Percentiles rank a stretch among this genome's conserved stretches.
phyloP scores from a whole-genome alignment of 495 filamentous ascomycete species.

The Xylaria castorea region DNA sequence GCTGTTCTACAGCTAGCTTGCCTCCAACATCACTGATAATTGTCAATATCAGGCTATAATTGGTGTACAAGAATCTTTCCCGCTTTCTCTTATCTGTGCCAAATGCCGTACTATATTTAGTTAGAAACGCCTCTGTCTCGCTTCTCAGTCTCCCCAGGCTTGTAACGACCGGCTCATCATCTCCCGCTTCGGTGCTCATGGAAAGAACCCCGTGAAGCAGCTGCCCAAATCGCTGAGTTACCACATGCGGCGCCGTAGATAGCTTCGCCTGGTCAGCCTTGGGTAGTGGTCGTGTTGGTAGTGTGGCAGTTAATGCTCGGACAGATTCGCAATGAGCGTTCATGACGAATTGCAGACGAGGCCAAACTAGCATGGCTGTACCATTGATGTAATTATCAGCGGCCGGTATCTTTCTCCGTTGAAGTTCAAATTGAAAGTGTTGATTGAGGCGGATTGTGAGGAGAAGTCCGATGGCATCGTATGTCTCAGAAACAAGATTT shows the following conservation, averaged over 20 bases:
- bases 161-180: constrained; percentile 88
- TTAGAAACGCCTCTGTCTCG: constrained; percentile 80
- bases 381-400: constrained; percentile 92
- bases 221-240: constrained; percentile 92
- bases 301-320: constrained; percentile 62
- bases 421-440: constrained; percentile 88
- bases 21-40: constrained; percentile 87
- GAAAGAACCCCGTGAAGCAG: constrained; percentile 83
- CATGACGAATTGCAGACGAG: constrained; percentile 91
- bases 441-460: constrained; percentile 94
- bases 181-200: constrained; percentile 83
- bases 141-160: constrained; percentile 76
- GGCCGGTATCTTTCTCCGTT: constrained; percentile 86
- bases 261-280: constrained; percentile 66
- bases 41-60: constrained; percentile 89
- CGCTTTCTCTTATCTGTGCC: constrained; percentile 74
- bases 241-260: constrained; percentile 85
- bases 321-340: constrained; percentile 90
- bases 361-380: constrained; percentile 95
- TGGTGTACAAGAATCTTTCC: constrained; percentile 90
- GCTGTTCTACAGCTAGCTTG: constrained; percentile 77
- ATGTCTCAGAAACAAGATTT: constrained; percentile 73
- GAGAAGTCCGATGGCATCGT: constrained; percentile 84
- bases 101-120: constrained; percentile 66
- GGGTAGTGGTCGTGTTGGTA: constrained; percentile 54